Conservation (phyloP, 176 grass and related monocot genomes). For the Zoysia japonica region DNA sequence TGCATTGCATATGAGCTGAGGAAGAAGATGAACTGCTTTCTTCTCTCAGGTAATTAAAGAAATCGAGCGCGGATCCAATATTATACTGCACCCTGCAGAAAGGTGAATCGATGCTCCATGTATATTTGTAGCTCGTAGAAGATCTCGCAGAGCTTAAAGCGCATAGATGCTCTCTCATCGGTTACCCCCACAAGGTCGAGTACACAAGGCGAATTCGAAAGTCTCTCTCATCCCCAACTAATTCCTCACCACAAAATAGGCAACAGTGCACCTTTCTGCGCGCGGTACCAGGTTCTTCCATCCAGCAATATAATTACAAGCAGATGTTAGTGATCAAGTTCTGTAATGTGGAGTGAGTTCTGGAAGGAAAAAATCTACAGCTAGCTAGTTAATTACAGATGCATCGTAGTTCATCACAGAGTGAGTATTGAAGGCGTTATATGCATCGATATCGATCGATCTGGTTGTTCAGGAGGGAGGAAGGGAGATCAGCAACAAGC, state of each 20-base stretch:
- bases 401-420: neutral
- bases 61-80: neutral
- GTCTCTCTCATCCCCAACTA: neutral
- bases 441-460: neutral
- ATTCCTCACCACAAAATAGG: neutral
- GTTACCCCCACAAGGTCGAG: neutral
- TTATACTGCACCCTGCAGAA: neutral
- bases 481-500: neutral
- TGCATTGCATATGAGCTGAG: neutral
- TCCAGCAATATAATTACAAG: neutral
- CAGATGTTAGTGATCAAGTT: too few relatives aligned
- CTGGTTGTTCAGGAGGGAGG: neutral
- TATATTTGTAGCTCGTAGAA: neutral
- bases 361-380: neutral
- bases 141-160: neutral
- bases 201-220: neutral
- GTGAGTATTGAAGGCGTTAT: neutral
- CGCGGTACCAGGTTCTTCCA: neutral
- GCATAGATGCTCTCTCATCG: conserved; percentile 3
- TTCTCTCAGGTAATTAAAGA: neutral
- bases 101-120: conserved; percentile 16
- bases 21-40: neutral
- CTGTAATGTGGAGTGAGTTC: too few relatives aligned
- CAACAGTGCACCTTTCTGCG: neutral
- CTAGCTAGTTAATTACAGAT: too few relatives aligned